phyloP scores from a whole-genome alignment of 164 flowering plant species.

The Kalanchoe fedtschenkoi region DNA sequence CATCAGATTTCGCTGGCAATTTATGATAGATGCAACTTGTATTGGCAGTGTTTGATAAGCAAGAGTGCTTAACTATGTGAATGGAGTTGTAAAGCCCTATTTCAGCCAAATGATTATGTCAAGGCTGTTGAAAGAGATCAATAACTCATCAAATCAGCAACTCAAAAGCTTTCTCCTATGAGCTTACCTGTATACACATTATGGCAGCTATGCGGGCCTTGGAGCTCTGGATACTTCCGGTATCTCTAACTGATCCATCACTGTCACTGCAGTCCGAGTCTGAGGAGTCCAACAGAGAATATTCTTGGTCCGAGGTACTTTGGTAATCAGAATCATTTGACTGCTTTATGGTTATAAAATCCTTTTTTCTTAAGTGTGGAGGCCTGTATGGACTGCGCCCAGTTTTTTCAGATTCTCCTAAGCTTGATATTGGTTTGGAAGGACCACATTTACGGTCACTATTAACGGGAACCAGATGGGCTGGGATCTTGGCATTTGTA shows the following conservation, averaged over 20 bases:
- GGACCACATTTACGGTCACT: slow-evolving; percentile 21
- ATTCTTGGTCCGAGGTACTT: slow-evolving; percentile 28
- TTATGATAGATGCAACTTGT: neutral
- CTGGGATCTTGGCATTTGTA: slow-evolving; percentile 17
- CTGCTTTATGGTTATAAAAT: slow-evolving; percentile 17
- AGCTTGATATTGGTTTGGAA: slow-evolving; percentile 11
- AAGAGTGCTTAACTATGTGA: no score
- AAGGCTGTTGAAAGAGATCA: no score
- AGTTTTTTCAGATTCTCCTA: slow-evolving; percentile 21
- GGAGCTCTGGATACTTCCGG: slow-evolving; percentile 27
- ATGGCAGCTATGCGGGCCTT: slow-evolving; percentile 80
- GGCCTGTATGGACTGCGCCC: slow-evolving; percentile 62
- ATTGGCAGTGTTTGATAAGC: neutral
- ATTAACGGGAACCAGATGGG: slow-evolving; percentile 12
- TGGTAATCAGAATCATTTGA: slow-evolving; percentile 18
- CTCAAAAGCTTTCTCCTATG: neutral
- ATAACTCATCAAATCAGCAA: no score
- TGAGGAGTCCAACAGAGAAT: slow-evolving; percentile 40
- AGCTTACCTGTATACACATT: slow-evolving; percentile 61
- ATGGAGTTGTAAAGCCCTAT: no score
- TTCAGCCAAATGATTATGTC: no score
- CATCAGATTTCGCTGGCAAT: neutral
- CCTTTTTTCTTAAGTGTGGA: slow-evolving; percentile 75
- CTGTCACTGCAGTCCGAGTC: slow-evolving; percentile 96
- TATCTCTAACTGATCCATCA: slow-evolving; percentile 45